Percentiles rank a stretch among this genome's conserved stretches.
Conservation (phyloP, 2,329 filamentous ascomycete species). For the Thelonectria discophora region DNA sequence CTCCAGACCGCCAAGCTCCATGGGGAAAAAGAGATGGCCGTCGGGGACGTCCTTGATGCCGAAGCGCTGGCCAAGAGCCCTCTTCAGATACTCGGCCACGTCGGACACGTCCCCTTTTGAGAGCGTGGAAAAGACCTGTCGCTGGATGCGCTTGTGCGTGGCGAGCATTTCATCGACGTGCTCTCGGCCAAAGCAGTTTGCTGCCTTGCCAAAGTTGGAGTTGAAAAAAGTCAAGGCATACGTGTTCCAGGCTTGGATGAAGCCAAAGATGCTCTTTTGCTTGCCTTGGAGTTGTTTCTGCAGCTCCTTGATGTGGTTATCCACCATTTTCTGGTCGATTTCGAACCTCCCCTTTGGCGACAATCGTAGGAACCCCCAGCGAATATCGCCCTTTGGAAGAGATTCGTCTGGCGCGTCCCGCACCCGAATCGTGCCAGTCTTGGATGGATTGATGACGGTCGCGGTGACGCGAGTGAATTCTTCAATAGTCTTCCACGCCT, state of each 20-base stretch:
- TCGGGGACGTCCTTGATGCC: slow-evolving; percentile 53
- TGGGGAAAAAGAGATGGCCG: slow-evolving; percentile 58
- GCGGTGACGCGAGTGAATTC: slow-evolving; percentile 65
- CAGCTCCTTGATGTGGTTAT: slow-evolving; percentile 67
- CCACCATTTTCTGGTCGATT: slow-evolving; percentile 67
- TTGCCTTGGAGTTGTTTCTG: slow-evolving; percentile 63
- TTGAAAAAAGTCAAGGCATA: slow-evolving; percentile 62
- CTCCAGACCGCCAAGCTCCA: slow-evolving; percentile 57
- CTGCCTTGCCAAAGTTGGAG: slow-evolving; percentile 61
- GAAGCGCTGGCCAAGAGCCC: slow-evolving; percentile 62
- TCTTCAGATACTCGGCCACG: slow-evolving; percentile 65
- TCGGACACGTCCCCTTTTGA: slow-evolving; percentile 45
- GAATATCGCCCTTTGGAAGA: slow-evolving; percentile 59
- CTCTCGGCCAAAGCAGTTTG: slow-evolving; percentile 60
- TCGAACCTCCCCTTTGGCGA: slow-evolving; percentile 64
- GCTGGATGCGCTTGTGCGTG: slow-evolving; percentile 59
- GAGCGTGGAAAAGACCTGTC: slow-evolving; percentile 54
- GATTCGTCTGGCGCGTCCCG: slow-evolving; percentile 40
- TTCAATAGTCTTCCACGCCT: slow-evolving; percentile 67
- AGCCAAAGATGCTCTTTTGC: slow-evolving; percentile 59
- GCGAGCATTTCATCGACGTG: slow-evolving; percentile 63
- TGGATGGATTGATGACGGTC: slow-evolving; percentile 62
- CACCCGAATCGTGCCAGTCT: slow-evolving; percentile 59
- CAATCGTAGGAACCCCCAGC: slow-evolving; percentile 66
- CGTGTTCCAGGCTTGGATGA: slow-evolving; percentile 61